Percentiles rank a stretch among this genome's conserved stretches.
phyloP scores from a whole-genome alignment of 2,329 filamentous ascomycete species.

The Leptographium procerum region DNA sequence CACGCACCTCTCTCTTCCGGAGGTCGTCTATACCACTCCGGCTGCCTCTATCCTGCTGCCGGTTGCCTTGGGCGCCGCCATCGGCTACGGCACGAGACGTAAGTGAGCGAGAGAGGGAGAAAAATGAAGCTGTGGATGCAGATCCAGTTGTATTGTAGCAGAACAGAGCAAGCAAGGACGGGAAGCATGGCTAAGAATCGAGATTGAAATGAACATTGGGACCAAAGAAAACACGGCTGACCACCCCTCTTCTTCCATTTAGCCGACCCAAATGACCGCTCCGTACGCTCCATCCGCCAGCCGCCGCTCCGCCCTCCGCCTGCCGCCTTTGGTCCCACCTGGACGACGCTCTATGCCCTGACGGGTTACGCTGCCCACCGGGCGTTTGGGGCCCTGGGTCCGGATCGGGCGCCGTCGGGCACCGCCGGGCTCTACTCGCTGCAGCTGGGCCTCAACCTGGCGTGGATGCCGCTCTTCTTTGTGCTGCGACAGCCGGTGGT shows the following conservation, averaged over 20 bases:
- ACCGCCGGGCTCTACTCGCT: constrained; percentile 74
- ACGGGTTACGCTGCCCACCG: constrained; percentile 89
- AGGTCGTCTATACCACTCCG: constrained; percentile 58
- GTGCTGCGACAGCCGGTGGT: constrained; percentile 58
- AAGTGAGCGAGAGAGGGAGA: constrained; percentile 19
- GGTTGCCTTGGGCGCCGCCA: constrained; percentile 57
- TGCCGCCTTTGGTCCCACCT: constrained; percentile 51
- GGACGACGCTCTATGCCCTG: constrained; percentile 55
- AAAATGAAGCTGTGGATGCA: neutral
- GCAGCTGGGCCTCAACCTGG: constrained; percentile 73
- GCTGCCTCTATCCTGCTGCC: constrained; percentile 67
- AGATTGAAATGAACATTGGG: no score
- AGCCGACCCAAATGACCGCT: constrained; percentile 6
- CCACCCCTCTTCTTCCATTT: no score
- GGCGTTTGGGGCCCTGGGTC: constrained; percentile 55
- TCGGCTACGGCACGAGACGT: constrained; percentile 61
- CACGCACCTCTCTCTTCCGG: constrained; percentile 64
- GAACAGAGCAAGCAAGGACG: neutral
- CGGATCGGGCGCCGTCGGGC: constrained; percentile 45
- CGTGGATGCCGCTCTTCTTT: constrained; percentile 94
- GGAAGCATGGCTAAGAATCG: neutral
- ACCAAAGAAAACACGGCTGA: neutral
- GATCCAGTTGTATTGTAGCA: no score
- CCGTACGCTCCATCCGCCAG: constrained; percentile 41
- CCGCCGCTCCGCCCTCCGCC: constrained; percentile 51